phyloP scores from a whole-genome alignment of 2,329 filamentous ascomycete species.

The Penicillium sp. region DNA sequence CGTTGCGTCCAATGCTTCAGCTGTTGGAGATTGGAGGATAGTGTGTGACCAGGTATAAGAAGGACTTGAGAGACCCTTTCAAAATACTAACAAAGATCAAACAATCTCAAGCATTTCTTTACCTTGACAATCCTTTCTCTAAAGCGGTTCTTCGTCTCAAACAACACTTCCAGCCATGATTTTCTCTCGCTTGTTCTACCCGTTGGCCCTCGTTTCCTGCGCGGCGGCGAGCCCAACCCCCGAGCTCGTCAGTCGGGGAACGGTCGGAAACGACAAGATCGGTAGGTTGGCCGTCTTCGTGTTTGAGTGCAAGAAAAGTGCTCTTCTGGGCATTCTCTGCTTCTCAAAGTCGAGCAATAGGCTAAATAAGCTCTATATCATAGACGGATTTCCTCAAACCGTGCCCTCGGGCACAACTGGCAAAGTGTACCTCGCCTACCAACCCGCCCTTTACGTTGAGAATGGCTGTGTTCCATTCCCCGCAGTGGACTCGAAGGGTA shows the following conservation, averaged over 20 bases:
- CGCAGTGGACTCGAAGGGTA: conserved; percentile 52
- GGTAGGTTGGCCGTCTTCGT: not conserved
- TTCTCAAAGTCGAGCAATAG: no score
- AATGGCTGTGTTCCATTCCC: conserved; percentile 60
- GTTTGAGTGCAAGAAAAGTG: not conserved
- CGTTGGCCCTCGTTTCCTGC: conserved; percentile 4
- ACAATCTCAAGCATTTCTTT: no score
- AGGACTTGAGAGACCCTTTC: no score
- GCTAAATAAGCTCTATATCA: not conserved
- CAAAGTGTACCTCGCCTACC: conserved; percentile 49
- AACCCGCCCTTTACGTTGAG: conserved; percentile 51
- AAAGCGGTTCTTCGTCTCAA: no score
- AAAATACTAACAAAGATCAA: no score
- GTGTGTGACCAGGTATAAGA: no score
- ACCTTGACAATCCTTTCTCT: no score
- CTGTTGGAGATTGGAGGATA: no score
- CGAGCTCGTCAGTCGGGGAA: conserved; percentile 28
- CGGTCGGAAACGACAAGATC: conserved; percentile 43
- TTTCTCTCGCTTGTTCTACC: not conserved
- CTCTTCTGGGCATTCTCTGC: no score
- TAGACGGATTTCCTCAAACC: conserved; percentile 48
- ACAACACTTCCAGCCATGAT: conserved; percentile 4
- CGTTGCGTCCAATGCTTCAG: no score
- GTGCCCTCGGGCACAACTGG: conserved; percentile 47
- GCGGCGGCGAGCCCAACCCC: not conserved